A percentile compares a stretch with the other conserved stretches of the same genome.
phyloP scores from a whole-genome alignment of 257 asterid genomes.

The Ligustrum vulgare region DNA sequence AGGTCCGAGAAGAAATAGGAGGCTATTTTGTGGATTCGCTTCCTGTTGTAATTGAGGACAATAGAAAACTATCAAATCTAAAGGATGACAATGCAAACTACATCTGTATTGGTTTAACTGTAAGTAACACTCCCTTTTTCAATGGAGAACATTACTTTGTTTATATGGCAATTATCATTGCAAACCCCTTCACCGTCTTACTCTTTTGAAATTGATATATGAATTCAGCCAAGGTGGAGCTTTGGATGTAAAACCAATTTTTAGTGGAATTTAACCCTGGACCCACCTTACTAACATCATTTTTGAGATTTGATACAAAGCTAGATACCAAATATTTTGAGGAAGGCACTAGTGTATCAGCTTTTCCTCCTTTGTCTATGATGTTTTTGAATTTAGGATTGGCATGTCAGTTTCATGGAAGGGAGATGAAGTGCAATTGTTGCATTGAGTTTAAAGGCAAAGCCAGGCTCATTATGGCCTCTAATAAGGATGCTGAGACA shows the following conservation, averaged over 20 bases:
- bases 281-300: no score
- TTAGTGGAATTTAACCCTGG: no score
- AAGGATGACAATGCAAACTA: constrained; percentile 68
- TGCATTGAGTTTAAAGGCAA: no score
- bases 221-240: constrained; percentile 84
- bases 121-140: constrained; percentile 40
- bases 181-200: background rate
- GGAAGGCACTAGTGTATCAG: no score
- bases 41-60: constrained; percentile 77
- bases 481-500: no score
- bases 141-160: background rate
- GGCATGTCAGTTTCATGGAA: no score
- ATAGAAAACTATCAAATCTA: constrained; percentile 81
- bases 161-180: background rate
- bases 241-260: constrained; percentile 86
- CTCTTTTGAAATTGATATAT: constrained; percentile 15
- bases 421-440: no score
- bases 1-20: constrained; percentile 85
- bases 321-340: no score
- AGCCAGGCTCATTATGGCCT: no score
- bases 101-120: constrained; percentile 77
- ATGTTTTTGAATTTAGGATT: no score
- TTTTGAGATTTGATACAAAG: no score
- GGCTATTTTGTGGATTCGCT: constrained; percentile 78
- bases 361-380: no score